Evolutionary conservation across 192 early-diverging fungal species (phyloP).

Genomic region (Chytriomyces sp.): DNA sequence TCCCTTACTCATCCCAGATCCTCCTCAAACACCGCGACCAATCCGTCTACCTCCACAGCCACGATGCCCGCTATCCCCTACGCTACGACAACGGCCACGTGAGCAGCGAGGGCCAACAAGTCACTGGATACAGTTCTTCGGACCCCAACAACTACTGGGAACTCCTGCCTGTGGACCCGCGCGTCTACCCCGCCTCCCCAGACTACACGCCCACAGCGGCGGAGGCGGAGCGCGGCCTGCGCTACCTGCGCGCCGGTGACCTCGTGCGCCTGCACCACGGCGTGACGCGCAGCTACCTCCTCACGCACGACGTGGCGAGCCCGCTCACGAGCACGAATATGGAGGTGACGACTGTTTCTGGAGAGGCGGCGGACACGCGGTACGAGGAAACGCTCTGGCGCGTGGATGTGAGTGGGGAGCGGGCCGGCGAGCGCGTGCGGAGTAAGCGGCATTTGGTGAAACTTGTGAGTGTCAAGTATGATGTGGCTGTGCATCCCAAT

Average conservation of each 20-base stretch:
- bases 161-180: constrained; percentile 55
- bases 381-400: constrained; percentile 62
- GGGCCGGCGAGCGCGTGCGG: constrained; percentile 32
- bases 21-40: constrained; percentile 78
- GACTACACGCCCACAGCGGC: constrained; percentile 25
- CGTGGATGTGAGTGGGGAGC: constrained; percentile 42
- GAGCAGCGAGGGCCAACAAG: constrained; percentile 82
- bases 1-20: constrained; percentile 82
- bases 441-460: constrained; percentile 53
- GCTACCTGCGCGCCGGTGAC: constrained; percentile 61
- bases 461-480: constrained; percentile 75
- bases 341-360: constrained; percentile 70
- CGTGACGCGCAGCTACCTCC: constrained; percentile 55
- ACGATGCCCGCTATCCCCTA: constrained; percentile 75
- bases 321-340: constrained; percentile 76
- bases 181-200: constrained; percentile 7
- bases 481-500: constrained; percentile 80
- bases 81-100: constrained; percentile 91
- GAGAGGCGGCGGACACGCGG: constrained; percentile 43
- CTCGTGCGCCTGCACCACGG: constrained; percentile 66
- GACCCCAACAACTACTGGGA: constrained; percentile 90
- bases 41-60: constrained; percentile 78
- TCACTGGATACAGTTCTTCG: constrained; percentile 74
- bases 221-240: constrained; percentile 39
- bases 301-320: constrained; percentile 81